A percentile compares a stretch with the other conserved stretches of the same genome.
These are phyloP conservation scores for Phyllosticta citriasiana DNA, from an alignment of 2,329 filamentous ascomycete genomes.

Conservation along the genomic window DNA sequence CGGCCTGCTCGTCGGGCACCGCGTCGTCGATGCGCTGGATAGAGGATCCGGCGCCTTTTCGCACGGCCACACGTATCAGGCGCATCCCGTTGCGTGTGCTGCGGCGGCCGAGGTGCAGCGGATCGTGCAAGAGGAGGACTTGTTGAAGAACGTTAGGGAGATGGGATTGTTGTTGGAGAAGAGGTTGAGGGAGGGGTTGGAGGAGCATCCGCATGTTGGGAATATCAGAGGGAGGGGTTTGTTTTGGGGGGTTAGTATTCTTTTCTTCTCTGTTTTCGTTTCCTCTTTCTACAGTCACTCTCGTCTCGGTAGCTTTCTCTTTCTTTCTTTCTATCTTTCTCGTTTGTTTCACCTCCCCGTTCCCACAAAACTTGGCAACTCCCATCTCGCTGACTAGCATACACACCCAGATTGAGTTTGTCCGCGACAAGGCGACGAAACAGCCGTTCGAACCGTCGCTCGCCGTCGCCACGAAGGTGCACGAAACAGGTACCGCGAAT, in stretches of 20 bases:
- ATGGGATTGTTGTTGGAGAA: slow-evolving; percentile 44
- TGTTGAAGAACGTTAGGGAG: slow-evolving; percentile 48
- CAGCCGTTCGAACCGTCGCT: slow-evolving; percentile 40
- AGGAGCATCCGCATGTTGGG: slow-evolving; percentile 42
- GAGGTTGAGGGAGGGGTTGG: slow-evolving; percentile 35
- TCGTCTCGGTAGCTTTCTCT: no score
- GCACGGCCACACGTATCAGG: slow-evolving; percentile 52
- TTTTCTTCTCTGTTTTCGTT: not conserved
- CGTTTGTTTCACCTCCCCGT: not conserved
- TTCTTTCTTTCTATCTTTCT: not conserved
- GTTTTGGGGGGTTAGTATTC: slow-evolving; percentile 43
- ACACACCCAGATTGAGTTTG: slow-evolving; percentile 44
- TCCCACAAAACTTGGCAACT: no score
- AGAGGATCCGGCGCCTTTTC: slow-evolving; percentile 39
- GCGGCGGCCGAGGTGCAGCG: slow-evolving; percentile 54
- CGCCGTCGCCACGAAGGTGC: slow-evolving; percentile 39
- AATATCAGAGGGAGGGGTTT: slow-evolving; percentile 52
- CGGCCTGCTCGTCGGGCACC: slow-evolving; percentile 45
- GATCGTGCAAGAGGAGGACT: slow-evolving; percentile 46
- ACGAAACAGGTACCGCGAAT: slow-evolving; percentile 38
- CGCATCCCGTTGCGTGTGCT: slow-evolving; percentile 49
- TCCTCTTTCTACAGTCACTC: not conserved
- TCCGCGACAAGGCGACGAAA: slow-evolving; percentile 45
- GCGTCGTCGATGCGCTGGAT: slow-evolving; percentile 41
- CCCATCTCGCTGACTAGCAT: no score